A percentile compares a stretch with the other conserved stretches of the same genome.
These are phyloP conservation scores for Cymodocea nodosa DNA, from an alignment of 116 monocot species.

Conservation along the genomic window DNA sequence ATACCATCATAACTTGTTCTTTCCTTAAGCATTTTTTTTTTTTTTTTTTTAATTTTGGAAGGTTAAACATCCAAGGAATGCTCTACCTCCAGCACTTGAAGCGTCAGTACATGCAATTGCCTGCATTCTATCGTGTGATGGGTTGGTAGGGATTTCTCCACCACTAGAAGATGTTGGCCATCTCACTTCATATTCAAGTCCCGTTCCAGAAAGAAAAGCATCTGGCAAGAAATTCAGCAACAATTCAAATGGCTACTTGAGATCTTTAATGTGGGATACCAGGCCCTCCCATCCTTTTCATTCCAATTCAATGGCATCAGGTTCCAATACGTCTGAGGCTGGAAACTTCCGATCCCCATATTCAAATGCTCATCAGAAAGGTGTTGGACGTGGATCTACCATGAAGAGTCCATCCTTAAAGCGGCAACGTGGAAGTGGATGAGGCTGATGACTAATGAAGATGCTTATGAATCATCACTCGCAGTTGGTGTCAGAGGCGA, in stretches of 20 bases:
- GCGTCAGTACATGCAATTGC: constrained; percentile 74
- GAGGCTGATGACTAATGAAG: not conserved
- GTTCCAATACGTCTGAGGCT: constrained; percentile 1
- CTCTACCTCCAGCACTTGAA: constrained; percentile 60
- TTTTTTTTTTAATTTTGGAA: too few species aligned
- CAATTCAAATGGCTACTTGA: constrained; percentile 17
- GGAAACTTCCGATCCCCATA: not conserved
- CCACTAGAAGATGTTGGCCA: constrained; percentile 16
- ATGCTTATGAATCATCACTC: too few species aligned
- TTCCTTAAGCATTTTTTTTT: not conserved
- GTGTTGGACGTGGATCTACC: not conserved
- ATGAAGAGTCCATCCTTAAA: constrained; percentile 23
- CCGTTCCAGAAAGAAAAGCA: constrained; percentile 8
- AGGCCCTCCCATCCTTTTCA: not conserved
- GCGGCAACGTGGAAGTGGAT: constrained; percentile 22
- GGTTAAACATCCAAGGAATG: constrained; percentile 56
- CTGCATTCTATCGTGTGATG: constrained; percentile 74
- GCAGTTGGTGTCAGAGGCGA: too few species aligned
- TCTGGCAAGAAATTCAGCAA: not conserved
- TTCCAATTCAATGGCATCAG: constrained; percentile 6
- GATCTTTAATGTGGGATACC: constrained; percentile 25
- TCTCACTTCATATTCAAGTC: constrained; percentile 1
- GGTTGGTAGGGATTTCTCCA: constrained; percentile 22
- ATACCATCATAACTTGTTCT: not conserved
- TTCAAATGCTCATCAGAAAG: not conserved